phyloP scores from a whole-genome alignment of 129 eudicot species.

The Centaurea solstitialis region DNA sequence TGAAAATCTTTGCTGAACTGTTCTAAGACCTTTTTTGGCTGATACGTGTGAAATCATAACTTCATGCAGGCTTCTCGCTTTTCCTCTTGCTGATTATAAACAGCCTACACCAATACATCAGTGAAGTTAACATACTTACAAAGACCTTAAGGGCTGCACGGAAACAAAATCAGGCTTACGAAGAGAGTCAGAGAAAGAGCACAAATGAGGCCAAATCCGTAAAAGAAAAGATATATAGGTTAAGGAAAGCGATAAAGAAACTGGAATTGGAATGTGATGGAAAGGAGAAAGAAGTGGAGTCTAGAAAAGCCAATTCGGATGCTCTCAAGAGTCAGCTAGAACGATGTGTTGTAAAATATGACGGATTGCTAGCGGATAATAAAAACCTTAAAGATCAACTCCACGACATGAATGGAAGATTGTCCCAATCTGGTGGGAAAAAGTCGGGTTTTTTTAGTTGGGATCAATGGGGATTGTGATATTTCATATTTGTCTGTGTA shows the following conservation, averaged over 20 bases:
- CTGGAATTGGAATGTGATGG: slow-evolving; percentile 47
- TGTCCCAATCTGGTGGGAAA: slow-evolving; percentile 39
- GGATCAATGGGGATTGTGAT: slow-evolving; percentile 33
- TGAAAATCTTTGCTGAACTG: neutral
- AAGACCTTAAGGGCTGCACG: slow-evolving; percentile 40
- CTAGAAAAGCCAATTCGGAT: slow-evolving; percentile 36
- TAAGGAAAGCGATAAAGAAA: slow-evolving; percentile 37
- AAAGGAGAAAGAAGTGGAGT: slow-evolving; percentile 45
- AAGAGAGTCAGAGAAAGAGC: slow-evolving; percentile 39
- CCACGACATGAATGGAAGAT: slow-evolving; percentile 22
- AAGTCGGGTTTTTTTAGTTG: slow-evolving; percentile 29
- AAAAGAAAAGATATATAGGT: slow-evolving; percentile 31
- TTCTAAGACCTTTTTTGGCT: neutral
- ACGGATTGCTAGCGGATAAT: slow-evolving; percentile 55
- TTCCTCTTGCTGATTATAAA: slow-evolving; percentile 56
- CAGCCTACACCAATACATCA: slow-evolving; percentile 52
- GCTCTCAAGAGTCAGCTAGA: slow-evolving; percentile 50
- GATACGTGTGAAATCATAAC: neutral
- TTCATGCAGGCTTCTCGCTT: slow-evolving; percentile 58
- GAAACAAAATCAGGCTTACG: slow-evolving; percentile 46
- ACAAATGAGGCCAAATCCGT: slow-evolving; percentile 42
- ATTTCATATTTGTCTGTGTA: slow-evolving; percentile 13
- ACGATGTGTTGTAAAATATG: slow-evolving; percentile 48
- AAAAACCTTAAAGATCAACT: slow-evolving; percentile 57
- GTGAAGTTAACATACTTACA: slow-evolving; percentile 44